Evolutionary conservation across 768 basidiomycete species (phyloP), one percentile per base, ranked within the genome.

Genomic region (Cystobasidium ongulense): DNA sequence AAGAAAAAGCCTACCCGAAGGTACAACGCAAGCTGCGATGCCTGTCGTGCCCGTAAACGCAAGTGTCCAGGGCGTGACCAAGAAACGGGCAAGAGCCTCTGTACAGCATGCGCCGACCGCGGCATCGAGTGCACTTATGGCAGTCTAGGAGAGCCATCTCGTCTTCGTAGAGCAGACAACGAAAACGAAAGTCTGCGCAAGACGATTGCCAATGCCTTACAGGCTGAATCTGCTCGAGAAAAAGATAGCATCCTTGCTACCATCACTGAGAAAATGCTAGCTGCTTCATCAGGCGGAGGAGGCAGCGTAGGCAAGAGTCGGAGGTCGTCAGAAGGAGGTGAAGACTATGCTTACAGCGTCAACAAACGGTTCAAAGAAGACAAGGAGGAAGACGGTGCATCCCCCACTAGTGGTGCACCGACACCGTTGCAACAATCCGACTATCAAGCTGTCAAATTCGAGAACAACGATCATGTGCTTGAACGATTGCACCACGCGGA

Each of bases 11-110:
- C 31, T 3, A 64, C 63, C 27, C 31, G 63, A 25, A 10, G 63
- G 7, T 64, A 64, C 33, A 64, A 64, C 39, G 63, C 63, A 64
- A 64, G 63, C 63, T 64, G 63, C 38, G 63, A 64, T 39, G 63
- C 63, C 23, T 64, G 63, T 38, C 31, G 63, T 27, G 63, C 63
- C 15, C 63, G 63, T 5, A 64, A 64, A 36, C 31, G 63, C 33
- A 64, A 64, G 23, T 64, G 63, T 46, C 63, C 63, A 15, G 63
- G 63, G 23, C 25, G 38, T 5, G 63, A 64, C 39, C 63, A 4
- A 5, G 63, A 31, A 13, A 64, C 63, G 18, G 63, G 63, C 5
- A 13, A 41, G 23, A 64, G 31, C 5, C 63, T 64, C 11, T 64
- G 63, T 25, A 38, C 36, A 5, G 63, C 63, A 5, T 64, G 63